A percentile compares a stretch with the other conserved stretches of the same genome.
Conservation (phyloP, 176 grass and related monocot genomes). For the Avena sativa region DNA sequence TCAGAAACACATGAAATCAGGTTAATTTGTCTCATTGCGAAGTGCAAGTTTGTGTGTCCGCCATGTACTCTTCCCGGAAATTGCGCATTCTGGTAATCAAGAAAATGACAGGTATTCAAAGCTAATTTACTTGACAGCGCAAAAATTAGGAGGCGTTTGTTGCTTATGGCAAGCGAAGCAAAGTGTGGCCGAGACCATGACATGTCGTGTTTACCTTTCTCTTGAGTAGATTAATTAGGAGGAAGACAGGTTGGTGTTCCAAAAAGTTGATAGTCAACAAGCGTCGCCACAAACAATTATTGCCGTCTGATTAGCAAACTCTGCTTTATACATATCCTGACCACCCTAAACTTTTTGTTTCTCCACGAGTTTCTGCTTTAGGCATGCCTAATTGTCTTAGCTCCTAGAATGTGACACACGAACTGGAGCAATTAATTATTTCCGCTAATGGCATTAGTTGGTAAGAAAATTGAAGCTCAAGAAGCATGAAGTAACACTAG, state of each 20-base stretch:
- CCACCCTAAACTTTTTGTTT: background rate
- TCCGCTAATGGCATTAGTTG: slow-evolving; percentile 54
- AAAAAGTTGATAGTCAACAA: slow-evolving; percentile 14
- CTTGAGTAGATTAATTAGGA: background rate
- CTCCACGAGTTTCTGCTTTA: slow-evolving; percentile 46
- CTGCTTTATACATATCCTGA: no score
- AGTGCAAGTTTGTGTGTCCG: background rate
- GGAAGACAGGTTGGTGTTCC: slow-evolving; percentile 19
- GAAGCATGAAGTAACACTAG: background rate
- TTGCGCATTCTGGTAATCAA: background rate
- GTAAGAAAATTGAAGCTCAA: slow-evolving; percentile 45
- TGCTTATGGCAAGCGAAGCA: slow-evolving; percentile 35
- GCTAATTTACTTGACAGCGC: background rate
- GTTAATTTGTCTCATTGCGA: background rate
- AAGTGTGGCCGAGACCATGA: slow-evolving; percentile 33
- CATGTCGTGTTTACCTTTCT: slow-evolving; percentile 1
- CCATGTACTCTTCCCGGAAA: background rate
- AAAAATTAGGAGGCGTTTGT: slow-evolving; percentile 11
- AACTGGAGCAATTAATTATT: slow-evolving; percentile 41
- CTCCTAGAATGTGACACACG: slow-evolving; percentile 7
- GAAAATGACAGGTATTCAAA: background rate
- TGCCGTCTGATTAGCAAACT: no score
- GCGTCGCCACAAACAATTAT: no score
- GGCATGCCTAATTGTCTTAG: slow-evolving; percentile 37
- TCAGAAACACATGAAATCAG: background rate